Evolutionary conservation across 1,139 yeast species (phyloP), one percentile per base, ranked within the genome.

Genomic region (Suhomyces maxii): DNA sequence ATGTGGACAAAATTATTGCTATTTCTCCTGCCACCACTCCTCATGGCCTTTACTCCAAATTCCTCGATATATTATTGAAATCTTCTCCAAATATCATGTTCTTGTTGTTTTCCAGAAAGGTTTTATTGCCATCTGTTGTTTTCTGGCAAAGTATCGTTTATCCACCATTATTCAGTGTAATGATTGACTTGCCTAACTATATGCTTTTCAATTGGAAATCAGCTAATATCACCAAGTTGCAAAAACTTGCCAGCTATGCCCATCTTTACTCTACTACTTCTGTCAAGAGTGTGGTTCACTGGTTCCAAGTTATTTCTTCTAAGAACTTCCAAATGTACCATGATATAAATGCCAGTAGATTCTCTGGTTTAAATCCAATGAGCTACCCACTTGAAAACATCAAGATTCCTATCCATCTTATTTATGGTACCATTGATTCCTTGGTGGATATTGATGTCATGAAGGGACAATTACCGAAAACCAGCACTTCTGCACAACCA

Each of bases 11-110:
- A 53, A 80, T 91, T 50, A 79, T 91, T 44, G 96, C 95, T 6
- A 77, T 89, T 36, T 88, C 97, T 0, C 98, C 98, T 0, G 98
- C 98, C 1, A 87, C 95, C 68, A 89, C 97, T 0, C 98, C 98
- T 0, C 87, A 83, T 42, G 95, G 96, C 1, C 71, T 91, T 25
- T 83, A 85, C 51, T 87, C 91, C 53, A 77, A 80, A 60, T 71
- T 90, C 47, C 83, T 89, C 33, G 95, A 89, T 60, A 77, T 90
- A 0, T 72, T 91, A 37, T 79, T 88, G 53, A 84, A 88, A 58
- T 80, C 95, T 7, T 83, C 90, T 2, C 98, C 98, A 2, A 77
- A 83, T 45, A 67, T 89, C 37, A 75, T 91, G 58, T 90, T 79
- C 60, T 64, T 85, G 40, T 68, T 89, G 37, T 91, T 91, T 64